phyloP scores from a whole-genome alignment of 139 green algal genomes.

The Mesotaenium endlicherianum region DNA sequence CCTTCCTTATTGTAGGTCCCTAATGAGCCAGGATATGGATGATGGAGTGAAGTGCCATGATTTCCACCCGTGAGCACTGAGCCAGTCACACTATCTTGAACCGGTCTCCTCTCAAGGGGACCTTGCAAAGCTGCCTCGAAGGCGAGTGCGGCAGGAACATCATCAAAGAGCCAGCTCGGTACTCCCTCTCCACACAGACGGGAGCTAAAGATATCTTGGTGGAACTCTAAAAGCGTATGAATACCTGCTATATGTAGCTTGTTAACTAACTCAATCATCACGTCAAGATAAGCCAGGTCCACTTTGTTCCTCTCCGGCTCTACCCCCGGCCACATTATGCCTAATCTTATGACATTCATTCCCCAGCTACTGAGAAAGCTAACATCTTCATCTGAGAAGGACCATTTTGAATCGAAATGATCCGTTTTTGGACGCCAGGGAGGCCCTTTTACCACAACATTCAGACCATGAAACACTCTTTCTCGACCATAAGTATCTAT shows the following conservation, averaged over 20 bases:
- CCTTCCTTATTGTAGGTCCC: too few species aligned
- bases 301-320: not conserved
- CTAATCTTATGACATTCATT: slow-evolving; percentile 20
- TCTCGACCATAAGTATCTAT: not conserved
- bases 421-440: slow-evolving; percentile 8
- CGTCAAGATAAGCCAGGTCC: slow-evolving; percentile 14
- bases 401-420: not conserved
- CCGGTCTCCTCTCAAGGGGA: not conserved
- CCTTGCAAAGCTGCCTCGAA: not conserved
- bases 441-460: slow-evolving; percentile 17
- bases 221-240: slow-evolving; percentile 24
- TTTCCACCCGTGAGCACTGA: too few species aligned
- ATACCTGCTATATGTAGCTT: slow-evolving; percentile 6
- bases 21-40: too few species aligned
- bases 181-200: slow-evolving; percentile 24
- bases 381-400: slow-evolving; percentile 13
- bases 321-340: slow-evolving; percentile 38
- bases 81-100: too few species aligned
- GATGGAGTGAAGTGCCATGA: too few species aligned
- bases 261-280: slow-evolving; percentile 1
- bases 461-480: slow-evolving; percentile 27
- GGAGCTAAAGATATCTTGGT: slow-evolving; percentile 25
- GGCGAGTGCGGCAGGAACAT: too few species aligned
- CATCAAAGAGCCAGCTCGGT: slow-evolving; percentile 23
- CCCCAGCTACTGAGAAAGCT: not conserved